Evolutionary conservation across 2,329 filamentous ascomycete species (phyloP), one percentile per base, ranked within the genome.

Genomic region (Pestalotiopsis sp.): DNA sequence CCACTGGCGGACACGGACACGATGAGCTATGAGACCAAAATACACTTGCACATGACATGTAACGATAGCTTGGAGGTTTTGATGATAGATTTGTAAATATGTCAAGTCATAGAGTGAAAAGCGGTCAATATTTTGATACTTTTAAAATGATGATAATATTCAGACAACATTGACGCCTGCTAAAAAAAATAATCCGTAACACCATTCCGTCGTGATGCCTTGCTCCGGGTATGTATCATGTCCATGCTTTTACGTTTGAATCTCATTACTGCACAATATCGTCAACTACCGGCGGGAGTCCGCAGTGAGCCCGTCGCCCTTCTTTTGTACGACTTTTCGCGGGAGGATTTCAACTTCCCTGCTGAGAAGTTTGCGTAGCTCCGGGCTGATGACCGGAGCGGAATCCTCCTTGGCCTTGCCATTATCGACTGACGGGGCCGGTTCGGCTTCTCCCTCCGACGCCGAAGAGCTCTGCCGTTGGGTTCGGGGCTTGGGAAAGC

Each of bases 401-500:
- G 79, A 70, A 17, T 78, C 73, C 41, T 80, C 81, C n/a, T 77
- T 75, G 12, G 77, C 77, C 66, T 84, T 84, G 17, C 79, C 82
- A 64, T 80, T 80, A 17, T 72, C 66, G 3, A 71, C 76, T 49
- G 69, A 38, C 14, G 67, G 23, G 67, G 69, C 66, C 58, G 69
- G 68, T 66, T 69, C 69, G 59, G 68, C 67, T 66, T 69, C 68
- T 60, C 69, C 69, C 67, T 70, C 68, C 58, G 69, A 67, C 66
- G 59, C 27, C 17, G 74, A 41, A 17, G 75, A 65, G n/a, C 69
- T 63, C 4, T 72, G 52, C 17, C 66, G 68, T 71, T 63, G 71
- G 66, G 71, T 59, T 75, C 82, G 77, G 68, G 86, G 89, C 0
- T 84, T 82, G 0, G 94, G 94, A 74, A 97, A 97, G 76, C 93